phyloP scores from a whole-genome alignment of 2,329 filamentous ascomycete genomes.

The Diaporthe helianthi region DNA sequence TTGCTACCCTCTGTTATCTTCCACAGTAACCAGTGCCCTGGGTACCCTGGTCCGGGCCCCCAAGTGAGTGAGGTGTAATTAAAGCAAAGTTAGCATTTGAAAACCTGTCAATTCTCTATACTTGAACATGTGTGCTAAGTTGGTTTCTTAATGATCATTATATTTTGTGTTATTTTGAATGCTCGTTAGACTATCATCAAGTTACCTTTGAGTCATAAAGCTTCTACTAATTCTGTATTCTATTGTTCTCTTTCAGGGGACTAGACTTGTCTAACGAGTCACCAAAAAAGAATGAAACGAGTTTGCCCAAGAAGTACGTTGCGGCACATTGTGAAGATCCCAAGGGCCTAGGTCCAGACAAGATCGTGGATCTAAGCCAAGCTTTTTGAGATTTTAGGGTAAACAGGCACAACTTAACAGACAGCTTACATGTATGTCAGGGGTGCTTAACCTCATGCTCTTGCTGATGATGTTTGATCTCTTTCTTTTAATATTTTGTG shows the following conservation, averaged over 20 bases:
- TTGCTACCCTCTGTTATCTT: background rate
- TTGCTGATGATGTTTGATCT: background rate
- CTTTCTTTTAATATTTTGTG: conserved; percentile 3
- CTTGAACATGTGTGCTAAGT: too few species aligned
- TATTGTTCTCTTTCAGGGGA: background rate
- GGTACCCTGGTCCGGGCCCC: too few species aligned
- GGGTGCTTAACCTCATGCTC: background rate
- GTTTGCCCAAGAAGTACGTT: background rate
- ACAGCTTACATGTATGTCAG: background rate
- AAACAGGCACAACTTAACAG: background rate
- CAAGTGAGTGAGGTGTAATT: background rate
- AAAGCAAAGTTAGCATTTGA: too few species aligned
- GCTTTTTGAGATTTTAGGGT: too few species aligned
- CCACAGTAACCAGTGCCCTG: too few species aligned
- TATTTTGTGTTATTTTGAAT: too few species aligned
- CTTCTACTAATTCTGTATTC: background rate
- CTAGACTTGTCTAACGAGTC: background rate
- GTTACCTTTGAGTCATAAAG: too few species aligned
- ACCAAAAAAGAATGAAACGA: background rate
- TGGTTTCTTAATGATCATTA: too few species aligned
- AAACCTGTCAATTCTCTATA: too few species aligned
- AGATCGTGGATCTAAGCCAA: background rate
- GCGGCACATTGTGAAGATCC: background rate
- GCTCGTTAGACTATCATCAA: too few species aligned
- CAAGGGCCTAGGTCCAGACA: background rate